A percentile compares a stretch with the other conserved stretches of the same genome.
phyloP scores from a whole-genome alignment of 1,284 basidiomycete species.

The Apiotrichum veenhuisii region DNA sequence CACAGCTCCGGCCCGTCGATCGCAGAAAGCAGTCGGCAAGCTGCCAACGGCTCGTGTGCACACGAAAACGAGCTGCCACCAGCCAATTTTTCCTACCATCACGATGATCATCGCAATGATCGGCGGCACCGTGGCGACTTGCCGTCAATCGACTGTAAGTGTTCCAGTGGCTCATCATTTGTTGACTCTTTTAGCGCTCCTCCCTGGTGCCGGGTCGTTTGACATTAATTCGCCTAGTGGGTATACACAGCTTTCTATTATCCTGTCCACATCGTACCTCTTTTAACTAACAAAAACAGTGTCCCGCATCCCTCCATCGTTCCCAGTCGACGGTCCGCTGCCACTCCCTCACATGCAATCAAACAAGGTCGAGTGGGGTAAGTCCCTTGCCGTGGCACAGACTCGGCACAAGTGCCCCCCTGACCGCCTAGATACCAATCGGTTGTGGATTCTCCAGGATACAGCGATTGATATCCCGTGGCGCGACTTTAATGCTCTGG shows the following conservation, averaged over 20 bases:
- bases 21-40: neutral
- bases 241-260: too few relatives aligned
- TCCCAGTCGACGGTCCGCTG: neutral
- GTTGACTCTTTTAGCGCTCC: neutral
- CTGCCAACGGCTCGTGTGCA: neutral
- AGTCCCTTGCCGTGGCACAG: neutral
- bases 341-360: neutral
- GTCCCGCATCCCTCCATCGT: conserved; percentile 1
- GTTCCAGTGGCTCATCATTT: neutral
- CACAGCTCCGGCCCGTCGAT: neutral
- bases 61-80: neutral
- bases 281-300: neutral
- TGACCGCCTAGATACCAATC: neutral
- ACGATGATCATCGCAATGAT: neutral
- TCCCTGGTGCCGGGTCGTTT: neutral
- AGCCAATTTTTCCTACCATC: neutral
- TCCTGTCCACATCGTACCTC: neutral
- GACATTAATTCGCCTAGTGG: neutral
- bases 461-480: neutral
- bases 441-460: conserved; percentile 3
- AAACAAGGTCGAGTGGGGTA: neutral
- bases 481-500: neutral
- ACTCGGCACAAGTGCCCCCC: neutral
- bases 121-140: conserved; percentile 2
- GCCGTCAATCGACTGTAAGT: conserved; percentile 2